phyloP scores from a whole-genome alignment of 192 early-diverging fungal genomes.

The Coemansia aciculifera region DNA sequence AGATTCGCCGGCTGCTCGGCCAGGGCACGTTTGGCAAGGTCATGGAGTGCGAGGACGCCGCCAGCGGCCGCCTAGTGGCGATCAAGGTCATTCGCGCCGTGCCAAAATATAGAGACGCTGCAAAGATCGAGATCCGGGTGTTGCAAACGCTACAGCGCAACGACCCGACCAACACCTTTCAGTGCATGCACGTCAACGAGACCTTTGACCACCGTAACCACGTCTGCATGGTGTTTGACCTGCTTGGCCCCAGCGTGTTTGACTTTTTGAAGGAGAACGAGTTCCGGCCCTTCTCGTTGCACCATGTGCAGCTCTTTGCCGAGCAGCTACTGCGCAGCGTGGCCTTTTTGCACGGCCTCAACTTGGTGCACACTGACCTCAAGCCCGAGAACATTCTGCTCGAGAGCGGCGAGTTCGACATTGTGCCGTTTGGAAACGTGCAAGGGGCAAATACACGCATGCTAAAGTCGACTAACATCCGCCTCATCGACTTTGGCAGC shows the following conservation, averaged over 20 bases:
- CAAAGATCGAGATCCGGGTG: slow-evolving; percentile 85
- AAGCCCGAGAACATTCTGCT: slow-evolving; percentile 96
- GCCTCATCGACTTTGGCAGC: slow-evolving; percentile 95
- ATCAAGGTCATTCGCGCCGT: slow-evolving; percentile 94
- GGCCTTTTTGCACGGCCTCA: slow-evolving; percentile 84
- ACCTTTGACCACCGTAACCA: slow-evolving; percentile 90
- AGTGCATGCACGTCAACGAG: slow-evolving; percentile 85
- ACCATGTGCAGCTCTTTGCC: slow-evolving; percentile 84
- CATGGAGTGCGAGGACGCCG: slow-evolving; percentile 79
- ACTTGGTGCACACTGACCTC: slow-evolving; percentile 93
- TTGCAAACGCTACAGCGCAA: slow-evolving; percentile 73
- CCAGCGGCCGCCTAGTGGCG: slow-evolving; percentile 62
- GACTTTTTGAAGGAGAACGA: slow-evolving; percentile 94
- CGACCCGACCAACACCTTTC: slow-evolving; percentile 79
- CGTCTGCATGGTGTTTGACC: slow-evolving; percentile 98
- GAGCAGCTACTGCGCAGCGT: slow-evolving; percentile 83
- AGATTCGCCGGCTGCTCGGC: slow-evolving; percentile 82
- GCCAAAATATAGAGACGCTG: slow-evolving; percentile 94
- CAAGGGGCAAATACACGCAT: slow-evolving; percentile 60
- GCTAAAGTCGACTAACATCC: slow-evolving; percentile 72
- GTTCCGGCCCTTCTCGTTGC: slow-evolving; percentile 83
- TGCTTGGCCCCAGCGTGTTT: slow-evolving; percentile 84
- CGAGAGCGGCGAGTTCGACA: slow-evolving; percentile 60
- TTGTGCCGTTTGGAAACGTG: slow-evolving; percentile 59
- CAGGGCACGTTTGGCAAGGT: slow-evolving; percentile 99